phyloP scores from a whole-genome alignment of 192 early-diverging fungal genomes.

The Backusella sp. region DNA sequence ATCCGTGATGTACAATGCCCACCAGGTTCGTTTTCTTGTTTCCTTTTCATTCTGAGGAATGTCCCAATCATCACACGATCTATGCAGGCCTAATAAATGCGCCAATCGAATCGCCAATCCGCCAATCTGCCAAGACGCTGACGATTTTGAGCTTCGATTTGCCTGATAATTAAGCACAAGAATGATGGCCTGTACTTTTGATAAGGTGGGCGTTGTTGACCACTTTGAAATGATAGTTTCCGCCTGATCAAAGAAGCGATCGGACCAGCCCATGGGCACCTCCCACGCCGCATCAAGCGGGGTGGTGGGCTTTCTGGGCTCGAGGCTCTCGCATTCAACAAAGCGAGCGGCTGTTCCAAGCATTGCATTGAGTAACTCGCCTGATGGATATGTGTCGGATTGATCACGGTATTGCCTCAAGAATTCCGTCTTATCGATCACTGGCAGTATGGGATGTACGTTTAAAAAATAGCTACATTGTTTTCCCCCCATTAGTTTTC shows the following conservation, averaged over 20 bases:
- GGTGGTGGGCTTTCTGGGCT: neutral
- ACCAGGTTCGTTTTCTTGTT: constrained; percentile 8
- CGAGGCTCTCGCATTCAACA: constrained; percentile 19
- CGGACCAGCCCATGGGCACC: constrained; percentile 27
- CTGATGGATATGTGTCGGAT: constrained; percentile 19
- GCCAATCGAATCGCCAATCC: constrained; percentile 9
- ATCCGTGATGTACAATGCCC: constrained; percentile 9
- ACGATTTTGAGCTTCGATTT: constrained; percentile 21
- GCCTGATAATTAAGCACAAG: constrained; percentile 23
- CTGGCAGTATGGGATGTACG: constrained; percentile 69
- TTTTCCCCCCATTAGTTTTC: neutral
- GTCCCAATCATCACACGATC: constrained; percentile 13
- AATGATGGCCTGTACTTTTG: constrained; percentile 32
- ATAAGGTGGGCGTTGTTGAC: constrained; percentile 18
- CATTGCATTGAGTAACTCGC: constrained; percentile 26
- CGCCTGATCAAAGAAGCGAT: constrained; percentile 26
- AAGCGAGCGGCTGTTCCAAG: constrained; percentile 29
- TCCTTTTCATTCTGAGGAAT: constrained; percentile 7
- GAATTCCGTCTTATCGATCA: constrained; percentile 63
- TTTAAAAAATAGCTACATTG: constrained; percentile 53
- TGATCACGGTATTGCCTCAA: constrained; percentile 37
- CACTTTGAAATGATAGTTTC: constrained; percentile 15
- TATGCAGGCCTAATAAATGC: constrained; percentile 1
- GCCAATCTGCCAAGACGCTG: constrained; percentile 25
- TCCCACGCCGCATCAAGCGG: constrained; percentile 26